Conservation (phyloP, 2,329 filamentous ascomycete genomes). For the Botrytis elliptica region DNA sequence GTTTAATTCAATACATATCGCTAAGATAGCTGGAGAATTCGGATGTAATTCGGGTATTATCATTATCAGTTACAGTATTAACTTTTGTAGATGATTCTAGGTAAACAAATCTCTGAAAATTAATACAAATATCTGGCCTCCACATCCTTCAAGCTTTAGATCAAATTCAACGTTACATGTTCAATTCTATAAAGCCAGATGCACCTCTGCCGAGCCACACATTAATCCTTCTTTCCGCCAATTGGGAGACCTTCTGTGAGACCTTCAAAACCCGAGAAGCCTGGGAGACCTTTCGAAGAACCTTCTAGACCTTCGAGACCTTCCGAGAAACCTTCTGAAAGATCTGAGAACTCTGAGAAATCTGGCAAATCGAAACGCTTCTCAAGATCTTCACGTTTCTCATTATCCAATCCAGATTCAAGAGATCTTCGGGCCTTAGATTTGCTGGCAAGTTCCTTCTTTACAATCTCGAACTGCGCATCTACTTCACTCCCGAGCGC, state of each 20-base stretch:
- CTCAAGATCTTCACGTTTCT: not conserved
- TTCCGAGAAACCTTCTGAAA: not conserved
- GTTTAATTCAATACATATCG: not conserved
- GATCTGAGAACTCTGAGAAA: not conserved
- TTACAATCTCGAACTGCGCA: not conserved
- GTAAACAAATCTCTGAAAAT: not conserved
- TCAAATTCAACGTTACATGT: not conserved
- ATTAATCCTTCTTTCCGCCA: not conserved
- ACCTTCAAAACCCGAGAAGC: not conserved
- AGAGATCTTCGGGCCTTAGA: not conserved
- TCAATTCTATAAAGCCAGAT: not conserved
- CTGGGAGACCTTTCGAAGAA: not conserved
- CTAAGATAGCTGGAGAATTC: not conserved
- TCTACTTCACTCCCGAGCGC: not conserved
- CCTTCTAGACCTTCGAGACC: not conserved
- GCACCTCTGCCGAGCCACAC: not conserved
- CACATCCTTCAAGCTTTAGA: no score
- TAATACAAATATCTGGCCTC: not conserved
- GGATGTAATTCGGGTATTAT: not conserved
- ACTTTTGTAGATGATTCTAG: not conserved
- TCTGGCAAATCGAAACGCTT: not conserved
- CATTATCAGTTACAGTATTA: not conserved
- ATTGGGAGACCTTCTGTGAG: not conserved
- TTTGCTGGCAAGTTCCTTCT: not conserved
- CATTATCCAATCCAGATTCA: not conserved